A percentile compares a stretch with the other conserved stretches of the same genome.
phyloP scores from a whole-genome alignment of 1,284 basidiomycete genomes.

The Phylloporus sp. region DNA sequence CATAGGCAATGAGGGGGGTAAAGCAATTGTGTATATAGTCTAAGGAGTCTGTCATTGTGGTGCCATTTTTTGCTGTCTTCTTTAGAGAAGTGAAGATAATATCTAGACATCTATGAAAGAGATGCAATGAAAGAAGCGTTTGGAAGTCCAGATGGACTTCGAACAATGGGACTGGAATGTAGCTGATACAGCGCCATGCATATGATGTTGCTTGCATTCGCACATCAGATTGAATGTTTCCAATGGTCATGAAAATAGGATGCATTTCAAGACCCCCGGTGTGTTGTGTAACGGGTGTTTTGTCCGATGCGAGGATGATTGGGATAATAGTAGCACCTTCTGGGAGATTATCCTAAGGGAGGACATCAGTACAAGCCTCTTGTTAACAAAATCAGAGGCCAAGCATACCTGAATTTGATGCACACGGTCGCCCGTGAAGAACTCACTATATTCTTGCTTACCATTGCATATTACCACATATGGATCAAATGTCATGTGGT shows the following conservation, averaged over 20 bases:
- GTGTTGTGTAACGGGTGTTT: constrained; percentile 3
- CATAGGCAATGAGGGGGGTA: not conserved
- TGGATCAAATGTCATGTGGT: not conserved
- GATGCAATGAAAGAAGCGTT: not conserved
- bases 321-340: constrained; percentile 2
- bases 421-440: not conserved
- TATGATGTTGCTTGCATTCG: not conserved
- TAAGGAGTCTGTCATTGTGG: not conserved
- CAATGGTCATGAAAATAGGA: not conserved
- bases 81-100: not conserved
- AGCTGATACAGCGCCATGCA: not conserved
- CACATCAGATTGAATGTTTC: not conserved
- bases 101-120: not conserved
- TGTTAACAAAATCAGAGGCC: not conserved
- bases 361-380: no score
- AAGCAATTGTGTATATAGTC: not conserved
- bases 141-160: not conserved
- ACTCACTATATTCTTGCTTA: not conserved
- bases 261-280: not conserved
- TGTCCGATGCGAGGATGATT: constrained; percentile 13
- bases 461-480: not conserved
- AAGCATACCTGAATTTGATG: not conserved
- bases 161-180: not conserved
- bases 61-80: not conserved
- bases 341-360: not conserved